Conservation (phyloP, 2,329 filamentous ascomycete species). For the Penicillium thymicola region DNA sequence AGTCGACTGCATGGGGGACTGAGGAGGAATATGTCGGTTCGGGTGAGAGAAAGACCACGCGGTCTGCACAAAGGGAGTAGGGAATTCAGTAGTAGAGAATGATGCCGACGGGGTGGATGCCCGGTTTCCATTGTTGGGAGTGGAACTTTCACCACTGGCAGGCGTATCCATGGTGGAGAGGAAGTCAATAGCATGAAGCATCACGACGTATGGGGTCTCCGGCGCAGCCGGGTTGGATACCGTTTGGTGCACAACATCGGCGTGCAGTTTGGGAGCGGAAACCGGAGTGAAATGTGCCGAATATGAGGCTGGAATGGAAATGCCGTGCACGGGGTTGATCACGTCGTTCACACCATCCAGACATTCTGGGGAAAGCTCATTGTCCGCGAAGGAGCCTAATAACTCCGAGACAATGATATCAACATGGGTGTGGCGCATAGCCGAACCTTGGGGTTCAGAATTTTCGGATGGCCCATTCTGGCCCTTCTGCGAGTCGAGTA, state of each 20-base stretch:
- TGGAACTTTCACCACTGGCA: slow-evolving; percentile 15
- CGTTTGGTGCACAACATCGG: slow-evolving; percentile 68
- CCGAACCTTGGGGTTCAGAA: slow-evolving; percentile 46
- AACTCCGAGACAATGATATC: slow-evolving; percentile 95
- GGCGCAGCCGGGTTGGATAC: slow-evolving; percentile 67
- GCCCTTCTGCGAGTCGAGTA: slow-evolving; percentile 21
- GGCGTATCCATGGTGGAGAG: slow-evolving; percentile 64
- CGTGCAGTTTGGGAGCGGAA: slow-evolving; percentile 77
- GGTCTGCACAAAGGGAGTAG: slow-evolving; percentile 40
- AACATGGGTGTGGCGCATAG: slow-evolving; percentile 45
- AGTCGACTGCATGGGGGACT: slow-evolving; percentile 30
- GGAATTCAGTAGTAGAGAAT: slow-evolving; percentile 30
- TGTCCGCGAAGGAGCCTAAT: slow-evolving; percentile 89
- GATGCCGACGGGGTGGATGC: slow-evolving; percentile 30
- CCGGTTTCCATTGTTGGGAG: slow-evolving; percentile 21
- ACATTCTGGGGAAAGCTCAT: slow-evolving; percentile 94
- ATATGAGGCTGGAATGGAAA: slow-evolving; percentile 91
- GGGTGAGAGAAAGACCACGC: slow-evolving; percentile 47
- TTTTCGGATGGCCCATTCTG: slow-evolving; percentile 31
- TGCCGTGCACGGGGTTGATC: slow-evolving; percentile 72
- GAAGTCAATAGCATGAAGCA: slow-evolving; percentile 85
- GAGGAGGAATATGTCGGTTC: slow-evolving; percentile 38
- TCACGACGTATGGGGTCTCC: slow-evolving; percentile 91
- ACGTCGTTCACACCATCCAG: slow-evolving; percentile 93
- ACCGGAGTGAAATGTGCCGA: slow-evolving; percentile 93